A percentile compares a stretch with the other conserved stretches of the same genome.
These are phyloP conservation scores for Camellia japonica DNA, from an alignment of 148 eudicot species.

Conservation along the genomic window DNA sequence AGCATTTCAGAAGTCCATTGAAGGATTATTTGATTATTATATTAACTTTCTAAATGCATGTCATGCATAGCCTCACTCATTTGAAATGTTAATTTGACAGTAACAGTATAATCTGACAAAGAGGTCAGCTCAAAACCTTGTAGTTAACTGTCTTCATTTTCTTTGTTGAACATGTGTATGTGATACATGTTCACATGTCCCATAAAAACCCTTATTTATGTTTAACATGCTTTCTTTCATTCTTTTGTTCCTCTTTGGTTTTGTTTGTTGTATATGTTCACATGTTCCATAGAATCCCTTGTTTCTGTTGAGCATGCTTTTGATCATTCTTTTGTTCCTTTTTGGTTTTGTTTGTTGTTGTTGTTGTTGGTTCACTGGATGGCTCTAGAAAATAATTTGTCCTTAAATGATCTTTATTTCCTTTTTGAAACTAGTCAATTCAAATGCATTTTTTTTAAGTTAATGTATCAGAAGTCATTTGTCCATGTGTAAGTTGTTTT, in stretches of 20 bases:
- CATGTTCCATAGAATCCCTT: not conserved
- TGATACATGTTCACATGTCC: not conserved
- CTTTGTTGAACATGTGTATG: not conserved
- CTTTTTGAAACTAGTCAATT: not conserved
- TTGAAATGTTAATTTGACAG: not conserved
- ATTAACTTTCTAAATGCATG: not conserved
- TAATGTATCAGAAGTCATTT: not conserved
- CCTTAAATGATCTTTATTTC: not conserved
- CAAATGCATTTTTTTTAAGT: not conserved
- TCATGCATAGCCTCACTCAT: not conserved
- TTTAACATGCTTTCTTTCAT: not conserved
- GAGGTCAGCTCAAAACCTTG: not conserved
- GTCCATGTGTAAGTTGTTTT: not conserved
- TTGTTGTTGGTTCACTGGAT: not conserved
- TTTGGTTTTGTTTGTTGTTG: not conserved
- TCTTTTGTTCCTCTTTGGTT: not conserved
- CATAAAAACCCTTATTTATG: not conserved
- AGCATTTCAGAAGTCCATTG: not conserved
- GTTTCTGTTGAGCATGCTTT: not conserved
- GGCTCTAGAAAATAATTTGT: not conserved
- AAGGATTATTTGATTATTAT: not conserved
- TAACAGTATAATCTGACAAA: not conserved
- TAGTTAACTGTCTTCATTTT: not conserved
- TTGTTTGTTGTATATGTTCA: not conserved
- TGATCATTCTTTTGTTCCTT: not conserved